Evolutionary conservation across 1,284 basidiomycete species (phyloP), one percentile per base, ranked within the genome.

Genomic region (Sporisorium exsertum): DNA sequence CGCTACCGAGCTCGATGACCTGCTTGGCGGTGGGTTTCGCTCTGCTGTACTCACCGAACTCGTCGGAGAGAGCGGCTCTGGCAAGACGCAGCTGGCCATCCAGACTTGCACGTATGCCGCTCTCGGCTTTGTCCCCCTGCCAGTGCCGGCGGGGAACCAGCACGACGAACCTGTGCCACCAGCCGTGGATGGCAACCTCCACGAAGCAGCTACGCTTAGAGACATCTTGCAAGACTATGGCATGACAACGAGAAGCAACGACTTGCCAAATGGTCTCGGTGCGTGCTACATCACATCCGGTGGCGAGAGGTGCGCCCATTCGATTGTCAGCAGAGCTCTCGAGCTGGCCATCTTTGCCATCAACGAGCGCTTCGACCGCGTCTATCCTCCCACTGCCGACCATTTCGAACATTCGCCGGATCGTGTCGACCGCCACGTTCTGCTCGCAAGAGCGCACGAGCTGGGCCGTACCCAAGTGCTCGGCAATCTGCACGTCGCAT

Each of bases 81-180:
- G 82, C 18, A 83, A 83, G 54, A 81, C 82, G 7, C 82, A 82
- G 63, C 54, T 79, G 20, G 67, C 67, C 4, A 42, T 83, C 5
- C 76, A 80, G 52, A 45, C 70, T 10, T 74, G 78, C 26, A 70
- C 76, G 1, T 71, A 40, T 35, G 79, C 77, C 2, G 72, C 78
- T 10, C 55, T 83, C 0, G 80, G 72, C 13, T 64, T 77, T 1
- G 16, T 24, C 2, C 42, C 66, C 5, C 26, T 75, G 20, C 10
- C 56, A 12, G n/a, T n/a, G n/a, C n/a, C 46, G 4, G 29, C 12
- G 24, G 32, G 5, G 20, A 42, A 27, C 18, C 42, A 46, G 12
- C 16, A 7, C 33, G 18, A 43, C 15, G 16, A 27, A 8, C 15
- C 27, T 2, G 33, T 49, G 4, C 16, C 22, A 16, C 37, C 47